Evolutionary conservation across 1,284 basidiomycete genomes (phyloP).

Genomic region (Apiotrichum brassicae): DNA sequence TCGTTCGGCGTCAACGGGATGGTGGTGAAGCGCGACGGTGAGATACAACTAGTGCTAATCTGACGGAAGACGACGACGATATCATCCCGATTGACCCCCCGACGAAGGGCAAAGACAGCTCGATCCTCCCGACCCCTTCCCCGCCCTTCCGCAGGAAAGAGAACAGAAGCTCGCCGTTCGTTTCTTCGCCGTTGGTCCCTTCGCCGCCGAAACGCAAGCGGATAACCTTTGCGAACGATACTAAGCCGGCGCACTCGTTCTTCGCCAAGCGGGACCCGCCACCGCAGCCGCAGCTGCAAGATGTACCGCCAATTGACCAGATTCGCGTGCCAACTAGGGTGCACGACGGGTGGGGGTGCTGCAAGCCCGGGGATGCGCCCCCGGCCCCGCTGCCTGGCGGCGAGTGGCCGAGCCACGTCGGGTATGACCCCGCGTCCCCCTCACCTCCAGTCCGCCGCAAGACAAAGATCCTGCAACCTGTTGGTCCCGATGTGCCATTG

Average conservation of each 20-base stretch:
- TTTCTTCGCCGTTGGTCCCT: no score
- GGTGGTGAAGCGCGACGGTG: no score
- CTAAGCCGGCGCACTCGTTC: slow-evolving; percentile 29
- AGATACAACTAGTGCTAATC: no score
- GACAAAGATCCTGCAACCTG: no score
- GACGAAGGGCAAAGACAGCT: no score
- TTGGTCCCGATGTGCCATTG: no score
- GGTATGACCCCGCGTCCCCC: not conserved
- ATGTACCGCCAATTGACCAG: no score
- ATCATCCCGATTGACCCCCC: no score
- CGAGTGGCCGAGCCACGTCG: slow-evolving; percentile 22
- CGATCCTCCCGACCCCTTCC: no score
- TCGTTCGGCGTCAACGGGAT: slow-evolving; percentile 8
- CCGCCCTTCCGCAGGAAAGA: no score
- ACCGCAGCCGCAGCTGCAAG: not conserved
- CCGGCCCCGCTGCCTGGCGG: slow-evolving; percentile 25
- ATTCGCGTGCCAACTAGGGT: slow-evolving; percentile 4
- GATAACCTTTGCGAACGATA: slow-evolving; percentile 16
- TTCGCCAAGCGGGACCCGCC: slow-evolving; percentile 13
- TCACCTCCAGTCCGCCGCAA: no score
- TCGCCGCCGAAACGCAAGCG: not conserved
- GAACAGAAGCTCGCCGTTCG: no score
- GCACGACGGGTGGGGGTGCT: slow-evolving; percentile 38
- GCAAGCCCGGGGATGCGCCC: slow-evolving; percentile 30
- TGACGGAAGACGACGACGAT: not conserved